Evolutionary conservation across 305 asterid species (phyloP).

Genomic region (Fraxinus latifolia): DNA sequence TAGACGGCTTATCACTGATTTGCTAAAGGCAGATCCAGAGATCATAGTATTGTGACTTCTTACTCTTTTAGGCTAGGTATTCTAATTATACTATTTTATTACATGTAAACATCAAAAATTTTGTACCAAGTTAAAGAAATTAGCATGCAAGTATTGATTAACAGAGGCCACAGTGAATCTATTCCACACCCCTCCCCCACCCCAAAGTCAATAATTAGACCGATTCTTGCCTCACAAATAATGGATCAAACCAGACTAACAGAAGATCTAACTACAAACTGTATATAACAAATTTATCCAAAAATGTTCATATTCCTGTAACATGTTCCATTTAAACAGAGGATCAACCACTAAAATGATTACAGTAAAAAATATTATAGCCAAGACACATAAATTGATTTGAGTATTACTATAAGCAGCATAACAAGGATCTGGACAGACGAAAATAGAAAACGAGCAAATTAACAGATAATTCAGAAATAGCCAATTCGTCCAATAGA

Average conservation of each 20-base stretch:
- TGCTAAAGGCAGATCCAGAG: not conserved
- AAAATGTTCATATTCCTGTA: not conserved
- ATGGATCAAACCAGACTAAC: not conserved
- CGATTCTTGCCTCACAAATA: not conserved
- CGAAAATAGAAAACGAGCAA: not conserved
- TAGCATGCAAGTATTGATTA: not conserved
- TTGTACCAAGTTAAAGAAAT: not conserved
- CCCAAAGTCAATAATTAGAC: not conserved
- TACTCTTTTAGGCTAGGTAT: not conserved
- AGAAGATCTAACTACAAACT: not conserved
- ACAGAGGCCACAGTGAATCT: not conserved
- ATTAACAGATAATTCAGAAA: not conserved
- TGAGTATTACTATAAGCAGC: not conserved
- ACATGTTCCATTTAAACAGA: not conserved
- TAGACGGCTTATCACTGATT: not conserved
- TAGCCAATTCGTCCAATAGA: not conserved
- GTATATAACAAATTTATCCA: not conserved
- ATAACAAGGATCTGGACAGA: not conserved
- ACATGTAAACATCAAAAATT: not conserved
- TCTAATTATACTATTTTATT: not conserved
- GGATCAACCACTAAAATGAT: not conserved
- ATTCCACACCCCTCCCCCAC: not conserved
- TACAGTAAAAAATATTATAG: not conserved
- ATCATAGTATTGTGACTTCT: not conserved
- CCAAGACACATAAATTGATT: not conserved